Base-by-base conservation (phyloP, 2,329 filamentous ascomycete species). In the Ceratocystis papillata region DNA sequence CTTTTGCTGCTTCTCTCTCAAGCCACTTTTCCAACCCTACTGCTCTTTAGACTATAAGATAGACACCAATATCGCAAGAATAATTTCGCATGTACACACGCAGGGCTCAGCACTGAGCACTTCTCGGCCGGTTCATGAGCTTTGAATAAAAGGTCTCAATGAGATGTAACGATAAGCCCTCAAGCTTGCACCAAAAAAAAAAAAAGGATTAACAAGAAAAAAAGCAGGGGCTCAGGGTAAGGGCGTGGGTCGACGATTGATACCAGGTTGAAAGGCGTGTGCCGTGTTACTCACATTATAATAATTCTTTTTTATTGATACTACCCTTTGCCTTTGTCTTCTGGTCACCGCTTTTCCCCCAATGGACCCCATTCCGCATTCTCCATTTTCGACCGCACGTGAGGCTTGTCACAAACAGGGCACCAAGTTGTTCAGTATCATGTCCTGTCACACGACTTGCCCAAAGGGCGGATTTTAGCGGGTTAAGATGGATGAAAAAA, bases 361-460 rank as follows among this genome's bases (percentile, higher is more conserved):
- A 33, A 25, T 3, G 28, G 4, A 25, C 3, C 12, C 37, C 37
- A 41, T 41, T 20, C 50, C 50, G 22, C 20, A 15, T 28, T 28
- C 20, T 59, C 55, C 55, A 59, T 59, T 59, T 37, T 30, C 15
- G 20, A 7, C 28, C 17, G 55, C 55, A 59, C 55, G 55, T 59
- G 55, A 59, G 28, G 7, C 8, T 30, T 20, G 30, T 37, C 28
- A 59, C 28, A n/a, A 59, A 20, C 28, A 30, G 17, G 25, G 17
- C 17, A 10, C 55, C 7, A 20, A 59, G n/a, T 33, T 37, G 55
- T 17, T 28, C 25, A 37, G 55, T 8, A 59, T 59, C 55, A 59
- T 59, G 7, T 33, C 33, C 55, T 37, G 55, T 59, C 55, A 59
- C 55, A 59, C 20, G 55, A 59, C 55, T n/a, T 37, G n/a, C 17